Base-by-base conservation (phyloP, 768 basidiomycete species). In the Termitomyces sp. region DNA sequence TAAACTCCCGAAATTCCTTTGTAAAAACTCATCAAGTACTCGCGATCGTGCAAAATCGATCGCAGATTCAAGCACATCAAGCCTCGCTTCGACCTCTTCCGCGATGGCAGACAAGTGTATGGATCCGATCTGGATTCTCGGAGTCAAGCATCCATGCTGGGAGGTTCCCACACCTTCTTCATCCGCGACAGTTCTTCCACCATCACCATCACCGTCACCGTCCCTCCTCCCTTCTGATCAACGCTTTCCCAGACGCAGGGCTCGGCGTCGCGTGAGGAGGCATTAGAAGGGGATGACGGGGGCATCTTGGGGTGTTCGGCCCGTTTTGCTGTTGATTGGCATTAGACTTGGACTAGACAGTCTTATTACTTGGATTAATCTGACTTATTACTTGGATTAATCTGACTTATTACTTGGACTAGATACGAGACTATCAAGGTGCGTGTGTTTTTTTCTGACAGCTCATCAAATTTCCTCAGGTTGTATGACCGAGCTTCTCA, bases 401-500 rank as follows among this genome's bases (percentile, higher is more conserved):
- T 70, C 96, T 93, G 5, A 85, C 97, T 58, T 98, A 98, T 72
- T 87, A 94, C 67, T n/a, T n/a, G n/a, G 11, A 93, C 98, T 12
- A 97, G n/a, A n/a, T n/a, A n/a, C n/a, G n/a, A n/a, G n/a, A n/a
- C n/a, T n/a, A n/a, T n/a, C n/a, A n/a, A n/a, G n/a, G n/a, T n/a
- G n/a, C n/a, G n/a, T n/a, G n/a, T n/a, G n/a, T n/a, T n/a, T n/a
- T n/a, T n/a, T n/a, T n/a, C n/a, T n/a, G n/a, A n/a, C n/a, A n/a
- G n/a, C n/a, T n/a, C n/a, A n/a, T n/a, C n/a, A n/a, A n/a, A n/a
- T n/a, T n/a, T n/a, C n/a, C n/a, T n/a, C n/a, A n/a, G n/a, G n/a
- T n/a, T n/a, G n/a, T n/a, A n/a, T n/a, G 96, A 21, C 96, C 96
- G 0, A 90, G 90, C n/a, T 94, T 92, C 0, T 97, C 94, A 0